Percentiles rank a stretch among this genome's conserved stretches.
Conservation (phyloP, 192 early-diverging fungal species). For the Diversispora epigaea region DNA sequence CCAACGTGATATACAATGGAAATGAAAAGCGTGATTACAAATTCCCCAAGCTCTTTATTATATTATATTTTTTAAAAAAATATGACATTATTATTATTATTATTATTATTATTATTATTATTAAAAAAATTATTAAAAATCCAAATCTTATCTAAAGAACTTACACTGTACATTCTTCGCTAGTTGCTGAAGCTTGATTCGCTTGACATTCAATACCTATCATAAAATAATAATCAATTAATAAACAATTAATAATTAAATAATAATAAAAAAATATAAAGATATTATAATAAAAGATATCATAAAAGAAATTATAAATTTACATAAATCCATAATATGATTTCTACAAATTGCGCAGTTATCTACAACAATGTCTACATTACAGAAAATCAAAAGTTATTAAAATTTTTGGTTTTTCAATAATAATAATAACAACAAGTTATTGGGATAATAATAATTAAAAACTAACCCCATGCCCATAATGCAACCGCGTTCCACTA, state of each 20-base stretch:
- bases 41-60: slow-evolving; percentile 26
- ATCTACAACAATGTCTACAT: slow-evolving; percentile 90
- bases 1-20: slow-evolving; percentile 98
- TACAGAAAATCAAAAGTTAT: neutral
- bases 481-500: slow-evolving; percentile 99
- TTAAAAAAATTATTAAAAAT: neutral
- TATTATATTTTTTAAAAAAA: too few relatives aligned
- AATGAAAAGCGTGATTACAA: slow-evolving; percentile 93
- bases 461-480: slow-evolving; percentile 92
- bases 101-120: neutral
- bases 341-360: slow-evolving; percentile 99
- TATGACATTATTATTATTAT: slow-evolving; percentile 17
- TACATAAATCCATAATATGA: slow-evolving; percentile 99
- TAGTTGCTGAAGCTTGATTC: slow-evolving; percentile 89
- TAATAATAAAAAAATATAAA: slow-evolving; percentile 12
- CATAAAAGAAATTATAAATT: too few relatives aligned
- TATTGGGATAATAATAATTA: neutral
- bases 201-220: slow-evolving; percentile 96
- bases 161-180: slow-evolving; percentile 93
- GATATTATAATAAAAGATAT: too few relatives aligned
- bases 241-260: neutral
- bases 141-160: slow-evolving; percentile 23
- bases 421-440: neutral
- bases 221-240: too few relatives aligned
- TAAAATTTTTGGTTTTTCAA: neutral